Evolutionary conservation across 75 land plant genomes (phyloP).

Genomic region (Pinus albicaulis): DNA sequence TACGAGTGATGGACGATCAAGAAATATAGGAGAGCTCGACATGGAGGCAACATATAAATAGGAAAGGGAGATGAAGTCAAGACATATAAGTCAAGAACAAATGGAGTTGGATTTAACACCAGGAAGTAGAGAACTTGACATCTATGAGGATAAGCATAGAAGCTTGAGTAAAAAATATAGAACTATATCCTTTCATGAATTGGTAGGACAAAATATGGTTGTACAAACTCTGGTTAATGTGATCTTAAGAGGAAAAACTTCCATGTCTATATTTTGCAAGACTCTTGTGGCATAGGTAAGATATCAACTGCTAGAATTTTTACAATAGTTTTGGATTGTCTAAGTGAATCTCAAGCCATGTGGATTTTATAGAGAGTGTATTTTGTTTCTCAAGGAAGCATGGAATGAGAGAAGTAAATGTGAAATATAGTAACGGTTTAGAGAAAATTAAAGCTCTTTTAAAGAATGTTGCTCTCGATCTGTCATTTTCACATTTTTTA

Average conservation of each 20-base stretch:
- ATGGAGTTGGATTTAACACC: slow-evolving; percentile 10
- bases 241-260: slow-evolving; percentile 51
- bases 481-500: slow-evolving; percentile 39
- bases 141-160: slow-evolving; percentile 29
- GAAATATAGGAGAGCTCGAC: slow-evolving; percentile 53
- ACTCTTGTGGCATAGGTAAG: slow-evolving; percentile 89
- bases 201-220: slow-evolving; percentile 75
- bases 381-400: slow-evolving; percentile 37
- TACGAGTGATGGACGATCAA: slow-evolving; percentile 38
- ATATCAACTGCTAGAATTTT: slow-evolving; percentile 65
- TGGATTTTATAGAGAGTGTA: slow-evolving; percentile 70
- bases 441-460: slow-evolving; percentile 52
- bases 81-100: slow-evolving; percentile 49
- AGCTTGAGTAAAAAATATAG: slow-evolving; percentile 69
- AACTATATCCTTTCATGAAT: slow-evolving; percentile 63
- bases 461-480: slow-evolving; percentile 21
- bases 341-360: slow-evolving; percentile 59
- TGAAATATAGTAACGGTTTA: slow-evolving; percentile 31
- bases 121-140: neutral
- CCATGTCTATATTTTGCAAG: slow-evolving; percentile 84
- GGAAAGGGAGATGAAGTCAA: slow-evolving; percentile 58
- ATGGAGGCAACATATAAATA: slow-evolving; percentile 58
- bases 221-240: slow-evolving; percentile 64
- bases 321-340: slow-evolving; percentile 65
- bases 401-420: slow-evolving; percentile 55